Conservation (phyloP, 1,284 basidiomycete species). For the Moesziomyces sp. region DNA sequence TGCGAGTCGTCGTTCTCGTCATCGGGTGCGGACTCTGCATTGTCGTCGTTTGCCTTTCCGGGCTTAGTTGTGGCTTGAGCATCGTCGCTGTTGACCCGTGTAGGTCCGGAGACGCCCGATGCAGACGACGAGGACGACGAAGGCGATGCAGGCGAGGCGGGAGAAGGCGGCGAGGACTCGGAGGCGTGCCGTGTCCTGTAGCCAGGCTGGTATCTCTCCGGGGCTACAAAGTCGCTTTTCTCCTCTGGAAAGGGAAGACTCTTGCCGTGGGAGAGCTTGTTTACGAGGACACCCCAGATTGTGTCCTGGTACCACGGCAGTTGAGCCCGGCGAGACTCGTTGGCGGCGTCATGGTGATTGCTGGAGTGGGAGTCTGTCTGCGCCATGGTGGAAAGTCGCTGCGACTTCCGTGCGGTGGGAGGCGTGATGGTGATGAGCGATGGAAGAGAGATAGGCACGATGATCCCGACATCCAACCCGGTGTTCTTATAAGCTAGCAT, state of each 20-base stretch:
- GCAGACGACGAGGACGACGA: slow-evolving; percentile 3
- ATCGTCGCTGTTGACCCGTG: slow-evolving; percentile 1
- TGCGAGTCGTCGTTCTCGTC: slow-evolving; percentile 27
- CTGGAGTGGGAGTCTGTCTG: slow-evolving; percentile 15
- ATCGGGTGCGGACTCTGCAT: slow-evolving; percentile 15
- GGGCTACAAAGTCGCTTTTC: slow-evolving; percentile 25
- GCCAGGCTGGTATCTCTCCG: slow-evolving; percentile 38
- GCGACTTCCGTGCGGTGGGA: not conserved
- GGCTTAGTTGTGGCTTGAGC: slow-evolving; percentile 57
- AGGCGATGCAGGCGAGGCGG: not conserved
- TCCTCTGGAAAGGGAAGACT: slow-evolving; percentile 33
- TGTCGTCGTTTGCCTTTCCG: slow-evolving; percentile 69
- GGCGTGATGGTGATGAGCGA: no score
- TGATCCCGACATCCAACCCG: no score
- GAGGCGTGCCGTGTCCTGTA: slow-evolving; percentile 16
- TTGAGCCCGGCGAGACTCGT: slow-evolving; percentile 15
- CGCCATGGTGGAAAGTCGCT: not conserved
- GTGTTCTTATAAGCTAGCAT: not conserved
- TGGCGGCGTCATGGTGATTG: slow-evolving; percentile 11
- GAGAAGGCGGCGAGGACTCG: not conserved
- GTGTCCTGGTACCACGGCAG: slow-evolving; percentile 49
- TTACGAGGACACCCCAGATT: slow-evolving; percentile 23
- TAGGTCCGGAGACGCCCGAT: slow-evolving; percentile 7
- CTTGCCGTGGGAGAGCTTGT: slow-evolving; percentile 39
- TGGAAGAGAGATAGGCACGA: no score